These are phyloP conservation scores for Dryas octopetala DNA, from an alignment of 306 rosid genomes.

Conservation along the genomic window DNA sequence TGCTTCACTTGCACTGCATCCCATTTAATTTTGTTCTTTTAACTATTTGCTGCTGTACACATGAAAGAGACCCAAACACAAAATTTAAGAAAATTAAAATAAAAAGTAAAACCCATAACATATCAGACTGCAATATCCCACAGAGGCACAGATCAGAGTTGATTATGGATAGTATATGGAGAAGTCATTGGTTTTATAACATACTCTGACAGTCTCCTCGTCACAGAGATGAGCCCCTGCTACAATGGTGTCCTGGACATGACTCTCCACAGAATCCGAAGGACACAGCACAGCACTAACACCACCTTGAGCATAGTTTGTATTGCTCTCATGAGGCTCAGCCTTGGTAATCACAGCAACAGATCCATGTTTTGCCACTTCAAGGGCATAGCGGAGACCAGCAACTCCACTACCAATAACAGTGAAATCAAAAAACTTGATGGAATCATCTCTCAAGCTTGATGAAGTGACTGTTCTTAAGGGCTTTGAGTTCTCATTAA, in stretches of 20 bases:
- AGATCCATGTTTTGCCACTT: conserved; percentile 83
- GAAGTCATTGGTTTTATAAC: conserved; percentile 27
- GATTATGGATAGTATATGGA: background rate
- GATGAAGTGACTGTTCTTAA: conserved; percentile 46
- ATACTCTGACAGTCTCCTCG: conserved; percentile 87
- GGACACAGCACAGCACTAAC: conserved; percentile 93
- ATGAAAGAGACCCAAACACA: background rate
- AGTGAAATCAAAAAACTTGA: conserved; percentile 73
- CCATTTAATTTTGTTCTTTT: background rate
- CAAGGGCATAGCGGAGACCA: conserved; percentile 92
- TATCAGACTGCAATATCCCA: conserved; percentile 1
- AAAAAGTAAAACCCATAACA: background rate
- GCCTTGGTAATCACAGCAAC: conserved; percentile 97
- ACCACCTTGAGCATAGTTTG: conserved; percentile 99
- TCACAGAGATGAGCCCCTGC: conserved; percentile 96
- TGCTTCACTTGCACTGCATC: background rate
- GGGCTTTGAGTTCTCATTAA: conserved; percentile 38
- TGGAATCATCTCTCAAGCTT: conserved; percentile 51
- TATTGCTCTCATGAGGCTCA: conserved; percentile 96
- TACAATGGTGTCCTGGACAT: conserved; percentile 86
- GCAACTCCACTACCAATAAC: conserved; percentile 94
- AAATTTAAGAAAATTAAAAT: background rate
- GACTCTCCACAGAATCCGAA: conserved; percentile 93
- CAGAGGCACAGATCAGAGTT: conserved; percentile 11
- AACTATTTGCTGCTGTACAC: background rate